Base-by-base conservation (phyloP, 345 rosid genomes). In the Moricandia arvensis region DNA sequence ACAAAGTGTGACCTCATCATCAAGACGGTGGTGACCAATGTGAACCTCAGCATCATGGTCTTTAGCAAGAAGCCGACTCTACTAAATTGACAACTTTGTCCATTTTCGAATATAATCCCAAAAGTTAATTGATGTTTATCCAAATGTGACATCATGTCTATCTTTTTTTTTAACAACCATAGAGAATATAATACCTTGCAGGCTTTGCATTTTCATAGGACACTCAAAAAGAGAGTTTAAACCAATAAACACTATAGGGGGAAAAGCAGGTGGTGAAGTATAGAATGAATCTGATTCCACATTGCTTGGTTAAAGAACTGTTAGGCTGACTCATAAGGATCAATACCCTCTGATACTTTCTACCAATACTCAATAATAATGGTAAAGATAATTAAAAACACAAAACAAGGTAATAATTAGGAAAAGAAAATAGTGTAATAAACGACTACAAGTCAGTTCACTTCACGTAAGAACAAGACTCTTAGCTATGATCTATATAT, bases 281-380 rank as follows among this genome's bases (percentile, higher is more conserved):
- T 15, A 60, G 34, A 55, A 59, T 66, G 79, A 69, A 76, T 76
- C 75, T 62, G 75, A 69, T 76, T 53, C 75, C 33, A 62, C 35
- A 69, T 49, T 21, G 68, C 62, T 4, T 5, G 6, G 29, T 53
- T 33, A 59, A 67, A 47, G 9, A 33, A 65, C 35, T 18, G 61
- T 38, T 63, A 72, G 38, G 63, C 62, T 72, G 76, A 73, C 76
- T 63, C 69, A 73, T 8, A 16, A 35, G 76, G 16, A 63, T 53
- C 70, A 73, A 24, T 63, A 35, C 35, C 34, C 43, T 29, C 5
- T 63, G 24, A 18, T 21, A 10, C 59, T 30, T 60, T 30, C 6
- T 33, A 60, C 53, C 68, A 33, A 5, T 61, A 31, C 17, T 6
- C 53, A 47, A 47, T 47, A 47, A 49, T 49, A 8, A 13, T 60